phyloP scores from a whole-genome alignment of 2,329 filamentous ascomycete genomes.

The Cordyceps cicadae region DNA sequence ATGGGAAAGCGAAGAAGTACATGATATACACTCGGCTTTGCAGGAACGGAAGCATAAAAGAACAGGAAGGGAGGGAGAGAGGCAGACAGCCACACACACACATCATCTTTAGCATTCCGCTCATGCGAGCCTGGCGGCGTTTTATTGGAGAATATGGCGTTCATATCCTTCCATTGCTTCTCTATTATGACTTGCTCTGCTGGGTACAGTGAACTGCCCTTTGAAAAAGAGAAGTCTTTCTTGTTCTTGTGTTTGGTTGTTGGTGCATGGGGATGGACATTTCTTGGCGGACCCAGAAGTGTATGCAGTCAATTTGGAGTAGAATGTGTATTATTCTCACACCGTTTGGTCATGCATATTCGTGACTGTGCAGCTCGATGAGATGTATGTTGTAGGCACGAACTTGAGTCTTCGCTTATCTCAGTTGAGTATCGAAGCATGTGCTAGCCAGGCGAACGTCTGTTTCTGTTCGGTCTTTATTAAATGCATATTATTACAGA shows the following conservation, averaged over 20 bases:
- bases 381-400: background rate
- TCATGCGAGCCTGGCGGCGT: conserved; percentile 9
- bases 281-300: background rate
- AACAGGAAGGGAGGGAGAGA: background rate
- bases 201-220: background rate
- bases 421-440: background rate
- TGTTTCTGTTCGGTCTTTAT: too few relatives aligned
- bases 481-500: too few relatives aligned
- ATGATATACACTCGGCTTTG: background rate
- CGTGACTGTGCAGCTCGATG: background rate
- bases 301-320: conserved; percentile 11
- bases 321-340: background rate
- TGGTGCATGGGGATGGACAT: conserved; percentile 6
- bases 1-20: background rate
- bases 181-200: conserved; percentile 10
- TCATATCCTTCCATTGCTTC: conserved; percentile 9
- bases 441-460: background rate
- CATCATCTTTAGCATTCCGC: conserved; percentile 10
- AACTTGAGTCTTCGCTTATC: background rate
- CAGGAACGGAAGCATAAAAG: conserved; percentile 1
- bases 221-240: background rate
- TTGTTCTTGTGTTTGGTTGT: background rate
- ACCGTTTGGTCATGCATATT: background rate
- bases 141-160: conserved; percentile 8
- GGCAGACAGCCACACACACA: background rate